Evolutionary conservation across 768 basidiomycete genomes (phyloP).

Genomic region (Mycena floridula): DNA sequence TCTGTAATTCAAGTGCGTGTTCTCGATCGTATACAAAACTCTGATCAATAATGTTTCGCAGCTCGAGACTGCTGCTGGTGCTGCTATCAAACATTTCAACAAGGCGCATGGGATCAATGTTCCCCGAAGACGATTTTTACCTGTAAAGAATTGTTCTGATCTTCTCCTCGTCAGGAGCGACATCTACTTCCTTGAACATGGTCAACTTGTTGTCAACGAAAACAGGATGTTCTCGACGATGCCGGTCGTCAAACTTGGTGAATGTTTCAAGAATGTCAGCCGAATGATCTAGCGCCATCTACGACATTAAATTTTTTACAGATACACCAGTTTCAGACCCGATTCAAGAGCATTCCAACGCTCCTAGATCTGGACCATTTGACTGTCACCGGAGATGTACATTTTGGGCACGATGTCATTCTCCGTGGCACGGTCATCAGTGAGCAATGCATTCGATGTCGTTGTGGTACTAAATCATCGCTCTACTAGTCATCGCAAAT

Average conservation of each 20-base stretch:
- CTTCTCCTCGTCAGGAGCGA: slow-evolving; percentile 87
- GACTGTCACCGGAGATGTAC: slow-evolving; percentile 87
- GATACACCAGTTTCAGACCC: slow-evolving; percentile 86
- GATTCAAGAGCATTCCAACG: slow-evolving; percentile 90
- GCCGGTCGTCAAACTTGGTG: slow-evolving; percentile 92
- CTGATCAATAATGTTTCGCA: slow-evolving; percentile 13
- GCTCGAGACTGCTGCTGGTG: slow-evolving; percentile 79
- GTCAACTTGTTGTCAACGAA: slow-evolving; percentile 78
- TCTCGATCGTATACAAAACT: slow-evolving; percentile 1
- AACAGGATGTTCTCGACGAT: slow-evolving; percentile 77
- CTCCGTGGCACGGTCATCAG: slow-evolving; percentile 87
- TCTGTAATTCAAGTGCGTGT: slow-evolving; percentile 53
- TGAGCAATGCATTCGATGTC: slow-evolving; percentile 19
- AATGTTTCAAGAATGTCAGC: slow-evolving; percentile 89
- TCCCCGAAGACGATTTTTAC: slow-evolving; percentile 89
- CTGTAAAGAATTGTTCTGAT: slow-evolving; percentile 85
- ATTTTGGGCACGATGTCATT: slow-evolving; percentile 81
- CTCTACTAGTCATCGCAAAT: slow-evolving; percentile 56
- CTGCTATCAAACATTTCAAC: slow-evolving; percentile 90
- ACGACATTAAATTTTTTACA: slow-evolving; percentile 13
- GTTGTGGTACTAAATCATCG: not conserved
- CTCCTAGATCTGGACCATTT: slow-evolving; percentile 90
- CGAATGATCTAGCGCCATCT: not conserved
- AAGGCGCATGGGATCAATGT: slow-evolving; percentile 94
- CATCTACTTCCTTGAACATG: slow-evolving; percentile 86